phyloP scores from a whole-genome alignment of 2,329 filamentous ascomycete genomes.

The Colletotrichum tanaceti region DNA sequence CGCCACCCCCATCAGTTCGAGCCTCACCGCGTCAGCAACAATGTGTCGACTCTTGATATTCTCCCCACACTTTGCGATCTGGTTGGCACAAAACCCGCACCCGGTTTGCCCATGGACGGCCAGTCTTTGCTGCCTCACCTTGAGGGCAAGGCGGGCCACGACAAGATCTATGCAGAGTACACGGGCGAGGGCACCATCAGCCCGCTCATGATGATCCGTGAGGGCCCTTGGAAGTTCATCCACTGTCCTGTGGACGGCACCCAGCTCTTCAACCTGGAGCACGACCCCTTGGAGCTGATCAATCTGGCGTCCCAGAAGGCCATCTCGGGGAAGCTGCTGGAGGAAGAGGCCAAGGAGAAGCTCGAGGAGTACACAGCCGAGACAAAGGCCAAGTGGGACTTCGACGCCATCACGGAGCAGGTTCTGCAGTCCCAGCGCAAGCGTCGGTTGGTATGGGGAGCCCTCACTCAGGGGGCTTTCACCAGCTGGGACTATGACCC shows the following conservation, averaged over 20 bases:
- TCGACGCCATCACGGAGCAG: conserved; percentile 78
- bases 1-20: conserved; percentile 81
- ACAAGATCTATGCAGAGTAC: conserved; percentile 95
- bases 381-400: conserved; percentile 81
- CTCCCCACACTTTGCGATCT: conserved; percentile 89
- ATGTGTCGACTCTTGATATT: conserved; percentile 91
- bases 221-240: conserved; percentile 90
- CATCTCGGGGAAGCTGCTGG: conserved; percentile 50
- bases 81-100: conserved; percentile 75
- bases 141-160: conserved; percentile 72
- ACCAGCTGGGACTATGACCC: conserved; percentile 91
- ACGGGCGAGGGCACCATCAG: conserved; percentile 92
- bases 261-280: conserved; percentile 83
- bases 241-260: conserved; percentile 85
- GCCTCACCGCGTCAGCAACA: conserved; percentile 81
- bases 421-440: conserved; percentile 83
- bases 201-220: conserved; percentile 93
- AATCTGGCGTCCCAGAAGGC: conserved; percentile 70
- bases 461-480: conserved; percentile 79
- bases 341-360: conserved; percentile 59
- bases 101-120: conserved; percentile 86
- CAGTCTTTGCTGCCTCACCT: conserved; percentile 84
- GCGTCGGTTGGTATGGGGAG: conserved; percentile 81
- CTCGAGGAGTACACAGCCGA: conserved; percentile 79
- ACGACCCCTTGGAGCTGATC: conserved; percentile 80